phyloP scores from a whole-genome alignment of 2,329 filamentous ascomycete species.

The Pseudopyricularia cyperi region DNA sequence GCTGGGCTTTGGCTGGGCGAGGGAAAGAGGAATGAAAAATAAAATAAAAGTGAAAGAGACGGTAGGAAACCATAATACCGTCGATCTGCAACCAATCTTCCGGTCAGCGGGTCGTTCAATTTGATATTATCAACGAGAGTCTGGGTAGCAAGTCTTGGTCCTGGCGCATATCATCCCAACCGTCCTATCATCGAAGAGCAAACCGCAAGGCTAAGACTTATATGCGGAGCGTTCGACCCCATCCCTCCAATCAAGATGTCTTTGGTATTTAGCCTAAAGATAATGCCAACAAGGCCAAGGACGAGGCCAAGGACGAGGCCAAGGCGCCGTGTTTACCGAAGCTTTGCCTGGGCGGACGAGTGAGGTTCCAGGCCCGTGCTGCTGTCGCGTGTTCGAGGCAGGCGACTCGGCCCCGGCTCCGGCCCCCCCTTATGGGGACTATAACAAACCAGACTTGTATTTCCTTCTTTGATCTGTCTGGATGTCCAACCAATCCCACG shows the following conservation, averaged over 20 bases:
- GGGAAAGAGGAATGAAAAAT: not conserved
- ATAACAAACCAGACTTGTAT: too few species aligned
- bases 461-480: too few species aligned
- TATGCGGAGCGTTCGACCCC: not conserved
- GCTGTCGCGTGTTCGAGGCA: not conserved
- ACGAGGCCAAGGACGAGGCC: not conserved
- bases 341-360: not conserved
- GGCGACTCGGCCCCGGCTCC: not conserved
- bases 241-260: not conserved
- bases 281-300: conserved; percentile 1
- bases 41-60: not conserved
- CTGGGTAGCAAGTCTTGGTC: not conserved
- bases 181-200: not conserved
- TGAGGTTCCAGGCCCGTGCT: not conserved
- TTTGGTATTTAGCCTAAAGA: not conserved
- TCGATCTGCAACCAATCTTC: not conserved
- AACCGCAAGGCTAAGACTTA: conserved; percentile 1
- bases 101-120: not conserved
- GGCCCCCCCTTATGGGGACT: not conserved
- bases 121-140: not conserved
- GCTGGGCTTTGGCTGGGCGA: not conserved
- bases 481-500: too few species aligned
- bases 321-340: not conserved
- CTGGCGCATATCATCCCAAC: not conserved
- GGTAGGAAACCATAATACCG: not conserved